A percentile compares a stretch with the other conserved stretches of the same genome.
Conservation (phyloP, 495 filamentous ascomycete genomes). For the Aspergillus leporis region DNA sequence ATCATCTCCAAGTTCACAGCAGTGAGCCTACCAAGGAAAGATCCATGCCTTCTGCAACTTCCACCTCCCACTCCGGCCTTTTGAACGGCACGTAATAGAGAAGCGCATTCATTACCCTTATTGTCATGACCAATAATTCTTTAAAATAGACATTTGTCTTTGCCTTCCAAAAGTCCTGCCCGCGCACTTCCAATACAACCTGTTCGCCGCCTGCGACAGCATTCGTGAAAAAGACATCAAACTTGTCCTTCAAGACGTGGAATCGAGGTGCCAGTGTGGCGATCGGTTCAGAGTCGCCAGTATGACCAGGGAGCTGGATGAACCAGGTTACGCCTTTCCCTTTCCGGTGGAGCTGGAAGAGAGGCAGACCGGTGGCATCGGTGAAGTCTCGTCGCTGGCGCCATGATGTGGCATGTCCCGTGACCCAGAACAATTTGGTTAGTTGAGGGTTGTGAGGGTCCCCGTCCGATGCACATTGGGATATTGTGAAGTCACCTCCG, state of each 20-base stretch:
- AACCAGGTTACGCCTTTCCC: constrained; percentile 19
- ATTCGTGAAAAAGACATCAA: constrained; percentile 22
- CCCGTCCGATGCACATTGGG: not conserved
- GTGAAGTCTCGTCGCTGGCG: constrained; percentile 13
- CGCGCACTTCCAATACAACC: constrained; percentile 16
- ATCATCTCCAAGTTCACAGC: not conserved
- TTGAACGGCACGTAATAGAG: constrained; percentile 16
- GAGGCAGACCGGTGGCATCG: constrained; percentile 18
- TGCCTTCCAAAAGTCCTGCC: constrained; percentile 22
- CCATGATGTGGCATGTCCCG: constrained; percentile 10
- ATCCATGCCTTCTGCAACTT: constrained; percentile 19
- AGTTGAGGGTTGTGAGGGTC: not conserved
- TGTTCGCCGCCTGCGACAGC: constrained; percentile 13
- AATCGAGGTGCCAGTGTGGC: constrained; percentile 17
- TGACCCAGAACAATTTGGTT: constrained; percentile 16
- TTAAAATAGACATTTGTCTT: constrained; percentile 18
- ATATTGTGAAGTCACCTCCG: constrained; percentile 20
- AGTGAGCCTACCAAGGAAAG: constrained; percentile 11
- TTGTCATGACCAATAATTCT: constrained; percentile 16
- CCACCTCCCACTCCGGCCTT: constrained; percentile 16
- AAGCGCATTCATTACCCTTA: constrained; percentile 11
- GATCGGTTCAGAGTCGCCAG: constrained; percentile 6
- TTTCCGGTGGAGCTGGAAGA: constrained; percentile 21
- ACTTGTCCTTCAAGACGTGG: constrained; percentile 21
- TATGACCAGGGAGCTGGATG: constrained; percentile 12